Percentiles rank a stretch among this genome's conserved stretches.
phyloP scores from a whole-genome alignment of 495 filamentous ascomycete genomes.

The Amorphotheca resinae region DNA sequence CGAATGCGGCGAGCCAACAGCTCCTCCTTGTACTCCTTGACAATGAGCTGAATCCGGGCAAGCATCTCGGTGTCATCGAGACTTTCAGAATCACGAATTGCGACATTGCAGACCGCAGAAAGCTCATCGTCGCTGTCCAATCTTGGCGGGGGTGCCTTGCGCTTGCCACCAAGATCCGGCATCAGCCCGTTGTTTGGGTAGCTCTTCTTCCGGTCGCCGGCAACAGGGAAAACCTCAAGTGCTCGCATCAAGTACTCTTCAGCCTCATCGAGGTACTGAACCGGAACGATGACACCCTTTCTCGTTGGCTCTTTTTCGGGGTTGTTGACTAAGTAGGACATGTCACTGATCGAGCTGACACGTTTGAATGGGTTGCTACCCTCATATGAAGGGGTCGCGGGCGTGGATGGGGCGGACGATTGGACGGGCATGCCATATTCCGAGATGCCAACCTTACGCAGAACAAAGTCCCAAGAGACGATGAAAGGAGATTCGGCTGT shows the following conservation, averaged over 20 bases:
- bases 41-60: conserved; percentile 54
- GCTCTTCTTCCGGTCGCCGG: conserved; percentile 32
- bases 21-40: conserved; percentile 77
- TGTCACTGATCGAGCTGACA: conserved; percentile 89
- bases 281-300: conserved; percentile 88
- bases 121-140: conserved; percentile 58
- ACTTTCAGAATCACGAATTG: conserved; percentile 80
- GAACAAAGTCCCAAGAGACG: conserved; percentile 88
- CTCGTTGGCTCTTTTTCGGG: conserved; percentile 62
- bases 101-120: conserved; percentile 82
- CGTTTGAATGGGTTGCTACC: conserved; percentile 53
- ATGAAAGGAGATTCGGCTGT: conserved; percentile 67
- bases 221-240: conserved; percentile 63
- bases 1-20: conserved; percentile 68
- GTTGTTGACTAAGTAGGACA: conserved; percentile 69
- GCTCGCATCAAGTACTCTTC: conserved; percentile 75
- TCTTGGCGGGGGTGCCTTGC: conserved; percentile 40
- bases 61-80: conserved; percentile 74
- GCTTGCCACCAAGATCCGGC: conserved; percentile 60
- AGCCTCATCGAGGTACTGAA: conserved; percentile 83
- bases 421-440: conserved; percentile 74
- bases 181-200: conserved; percentile 42
- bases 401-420: conserved; percentile 67
- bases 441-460: conserved; percentile 80
- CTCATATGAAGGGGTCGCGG: conserved; percentile 63